Evolutionary conservation across 192 early-diverging fungal species (phyloP).

Genomic region (Coemansia sp.): DNA sequence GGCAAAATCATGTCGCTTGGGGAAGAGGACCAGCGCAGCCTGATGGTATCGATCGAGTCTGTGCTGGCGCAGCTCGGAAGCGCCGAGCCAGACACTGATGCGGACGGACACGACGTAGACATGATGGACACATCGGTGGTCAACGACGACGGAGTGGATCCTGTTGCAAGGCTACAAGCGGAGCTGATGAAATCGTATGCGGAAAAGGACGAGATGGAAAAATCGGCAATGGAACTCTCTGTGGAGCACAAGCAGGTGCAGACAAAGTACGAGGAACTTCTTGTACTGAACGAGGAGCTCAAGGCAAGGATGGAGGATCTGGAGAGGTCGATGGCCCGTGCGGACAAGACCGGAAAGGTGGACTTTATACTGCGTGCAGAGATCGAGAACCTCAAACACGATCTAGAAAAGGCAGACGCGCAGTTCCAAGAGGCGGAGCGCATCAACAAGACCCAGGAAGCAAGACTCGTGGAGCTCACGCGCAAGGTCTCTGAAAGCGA

Average conservation of each 20-base stretch:
- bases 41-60: constrained; percentile 91
- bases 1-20: constrained; percentile 76
- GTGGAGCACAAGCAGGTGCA: constrained; percentile 57
- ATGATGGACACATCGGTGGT: constrained; percentile 28
- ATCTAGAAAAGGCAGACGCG: constrained; percentile 81
- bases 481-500: constrained; percentile 59
- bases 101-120: constrained; percentile 41
- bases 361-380: constrained; percentile 86
- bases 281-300: constrained; percentile 70
- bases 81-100: constrained; percentile 35
- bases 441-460: constrained; percentile 60
- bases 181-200: constrained; percentile 54
- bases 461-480: constrained; percentile 66
- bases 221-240: constrained; percentile 48
- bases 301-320: constrained; percentile 73
- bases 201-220: constrained; percentile 67
- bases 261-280: constrained; percentile 64
- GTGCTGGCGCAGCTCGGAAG: constrained; percentile 47
- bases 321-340: constrained; percentile 69
- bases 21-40: constrained; percentile 69
- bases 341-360: constrained; percentile 72
- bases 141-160: constrained; percentile 34
- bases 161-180: constrained; percentile 48
- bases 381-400: constrained; percentile 81
- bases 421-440: constrained; percentile 69